Conservation (phyloP, 2,329 filamentous ascomycete species). For the Myrmaecium sp. region DNA sequence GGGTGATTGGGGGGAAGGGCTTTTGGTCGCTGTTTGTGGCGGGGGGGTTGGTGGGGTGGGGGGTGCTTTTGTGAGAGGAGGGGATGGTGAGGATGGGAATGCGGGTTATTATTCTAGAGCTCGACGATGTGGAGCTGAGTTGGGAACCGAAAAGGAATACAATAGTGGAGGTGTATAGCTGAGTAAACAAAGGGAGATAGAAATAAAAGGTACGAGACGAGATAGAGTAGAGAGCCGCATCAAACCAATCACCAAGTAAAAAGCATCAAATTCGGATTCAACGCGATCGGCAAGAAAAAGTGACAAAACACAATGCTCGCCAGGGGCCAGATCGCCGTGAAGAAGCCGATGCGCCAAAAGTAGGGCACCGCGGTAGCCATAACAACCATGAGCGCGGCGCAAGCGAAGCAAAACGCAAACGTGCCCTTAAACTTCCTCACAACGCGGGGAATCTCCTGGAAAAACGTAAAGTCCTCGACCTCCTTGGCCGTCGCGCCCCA, state of each 20-base stretch:
- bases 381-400: constrained; percentile 31
- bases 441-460: constrained; percentile 38
- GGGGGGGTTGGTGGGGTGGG: too few relatives aligned
- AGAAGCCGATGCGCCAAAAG: constrained; percentile 39
- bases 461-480: constrained; percentile 38
- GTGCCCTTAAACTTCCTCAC: constrained; percentile 39
- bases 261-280: constrained; percentile 48
- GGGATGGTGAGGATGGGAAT: too few relatives aligned
- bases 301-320: constrained; percentile 34
- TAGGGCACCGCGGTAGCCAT: constrained; percentile 29
- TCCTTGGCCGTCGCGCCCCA: constrained; percentile 45
- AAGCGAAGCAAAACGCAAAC: constrained; percentile 32
- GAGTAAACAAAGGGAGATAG: too few relatives aligned
- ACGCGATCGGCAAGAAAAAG: constrained; percentile 39
- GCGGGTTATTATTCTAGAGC: too few relatives aligned
- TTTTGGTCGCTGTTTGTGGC: too few relatives aligned
- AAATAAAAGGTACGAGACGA: too few relatives aligned
- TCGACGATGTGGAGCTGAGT: too few relatives aligned
- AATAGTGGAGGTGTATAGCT: too few relatives aligned
- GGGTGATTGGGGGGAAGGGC: too few relatives aligned
- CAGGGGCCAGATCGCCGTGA: constrained; percentile 45
- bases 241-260: constrained; percentile 39
- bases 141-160: too few relatives aligned
- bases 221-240: too few relatives aligned
- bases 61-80: too few relatives aligned